phyloP scores from a whole-genome alignment of 1,284 basidiomycete genomes.

The Irpex sp. region DNA sequence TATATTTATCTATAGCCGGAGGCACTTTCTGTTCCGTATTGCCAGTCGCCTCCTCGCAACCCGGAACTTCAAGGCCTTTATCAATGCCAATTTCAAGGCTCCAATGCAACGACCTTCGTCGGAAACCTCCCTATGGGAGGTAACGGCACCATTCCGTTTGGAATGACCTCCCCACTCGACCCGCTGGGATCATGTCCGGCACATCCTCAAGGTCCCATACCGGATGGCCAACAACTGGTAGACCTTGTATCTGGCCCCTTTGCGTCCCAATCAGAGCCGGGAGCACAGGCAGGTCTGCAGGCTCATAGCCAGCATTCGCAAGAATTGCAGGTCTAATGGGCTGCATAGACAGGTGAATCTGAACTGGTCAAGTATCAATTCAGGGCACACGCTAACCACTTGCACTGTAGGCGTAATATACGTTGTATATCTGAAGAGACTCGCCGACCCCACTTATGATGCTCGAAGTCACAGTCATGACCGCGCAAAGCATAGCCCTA shows the following conservation, averaged over 20 bases:
- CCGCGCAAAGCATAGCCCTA: no score
- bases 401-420: neutral
- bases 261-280: conserved; percentile 2
- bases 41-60: conserved; percentile 37
- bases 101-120: conserved; percentile 30
- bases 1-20: conserved; percentile 26
- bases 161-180: conserved; percentile 26
- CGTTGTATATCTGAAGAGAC: neutral
- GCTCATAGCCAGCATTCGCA: no score
- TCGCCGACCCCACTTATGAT: neutral
- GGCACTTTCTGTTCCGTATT: conserved; percentile 33
- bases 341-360: no score
- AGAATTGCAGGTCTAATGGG: no score
- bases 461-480: neutral
- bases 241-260: conserved; percentile 40
- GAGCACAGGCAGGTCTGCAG: neutral
- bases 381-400: neutral
- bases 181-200: conserved; percentile 40
- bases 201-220: conserved; percentile 32
- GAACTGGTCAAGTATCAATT: no score
- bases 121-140: conserved; percentile 26
- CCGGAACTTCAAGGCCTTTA: conserved; percentile 36
- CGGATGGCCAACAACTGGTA: conserved; percentile 50
- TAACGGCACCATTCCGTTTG: conserved; percentile 37
- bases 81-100: conserved; percentile 39